Percentiles rank a stretch among this genome's conserved stretches.
Conservation (phyloP, 805 yeast species). For the Candida ulmi region DNA sequence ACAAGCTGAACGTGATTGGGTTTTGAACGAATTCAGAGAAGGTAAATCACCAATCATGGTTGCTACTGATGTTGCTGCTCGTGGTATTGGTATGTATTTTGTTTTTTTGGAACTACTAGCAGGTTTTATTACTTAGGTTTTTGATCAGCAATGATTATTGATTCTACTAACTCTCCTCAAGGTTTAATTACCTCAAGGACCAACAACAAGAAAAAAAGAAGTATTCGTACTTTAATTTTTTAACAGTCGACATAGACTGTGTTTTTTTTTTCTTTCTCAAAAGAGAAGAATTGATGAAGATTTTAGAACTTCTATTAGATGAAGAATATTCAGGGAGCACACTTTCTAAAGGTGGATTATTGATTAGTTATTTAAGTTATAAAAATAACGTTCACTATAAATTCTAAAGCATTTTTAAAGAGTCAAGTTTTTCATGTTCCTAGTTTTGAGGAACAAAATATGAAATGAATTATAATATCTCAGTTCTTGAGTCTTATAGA, state of each 20-base stretch:
- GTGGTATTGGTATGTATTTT: conserved; percentile 93
- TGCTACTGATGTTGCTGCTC: conserved; percentile 99
- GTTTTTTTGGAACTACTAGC: conserved; percentile 14
- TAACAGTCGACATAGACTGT: background rate
- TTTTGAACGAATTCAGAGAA: conserved; percentile 81
- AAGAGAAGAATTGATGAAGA: background rate
- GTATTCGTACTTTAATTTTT: background rate
- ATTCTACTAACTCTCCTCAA: background rate
- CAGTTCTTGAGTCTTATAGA: background rate
- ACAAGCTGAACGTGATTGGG: conserved; percentile 99
- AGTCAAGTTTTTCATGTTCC: background rate
- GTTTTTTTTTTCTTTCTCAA: background rate
- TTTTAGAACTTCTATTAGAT: background rate
- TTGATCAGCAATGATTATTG: background rate
- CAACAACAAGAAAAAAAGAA: too few relatives aligned
- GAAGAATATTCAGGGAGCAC: background rate
- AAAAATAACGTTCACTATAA: background rate
- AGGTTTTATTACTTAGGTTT: conserved; percentile 19
- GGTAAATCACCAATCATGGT: conserved; percentile 97
- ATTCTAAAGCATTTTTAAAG: background rate
- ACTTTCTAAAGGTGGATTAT: background rate
- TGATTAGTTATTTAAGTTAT: background rate
- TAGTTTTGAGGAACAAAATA: too few relatives aligned
- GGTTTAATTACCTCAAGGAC: too few relatives aligned
- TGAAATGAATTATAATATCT: background rate